Conservation (phyloP, 2,329 filamentous ascomycete genomes). For the Ascocoryne sarcoides region DNA sequence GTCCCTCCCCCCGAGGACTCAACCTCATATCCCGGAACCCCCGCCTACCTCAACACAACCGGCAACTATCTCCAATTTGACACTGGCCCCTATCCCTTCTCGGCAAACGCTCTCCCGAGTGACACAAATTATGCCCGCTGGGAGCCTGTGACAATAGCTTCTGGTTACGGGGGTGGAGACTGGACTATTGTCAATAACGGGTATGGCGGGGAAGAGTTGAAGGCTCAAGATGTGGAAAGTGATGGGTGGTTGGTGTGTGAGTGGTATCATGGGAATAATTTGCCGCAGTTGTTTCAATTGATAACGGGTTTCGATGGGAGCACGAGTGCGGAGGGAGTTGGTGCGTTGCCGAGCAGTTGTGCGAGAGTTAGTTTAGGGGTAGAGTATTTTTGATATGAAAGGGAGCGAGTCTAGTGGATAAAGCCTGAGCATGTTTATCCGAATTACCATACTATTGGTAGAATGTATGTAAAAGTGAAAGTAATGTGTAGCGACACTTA, state of each 20-base stretch:
- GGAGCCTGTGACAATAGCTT: constrained; percentile 11
- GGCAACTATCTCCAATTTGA: constrained; percentile 20
- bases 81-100: constrained; percentile 11
- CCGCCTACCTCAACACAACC: constrained; percentile 19
- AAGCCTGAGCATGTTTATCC: constrained; percentile 11
- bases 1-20: too few species aligned
- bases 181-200: constrained; percentile 11
- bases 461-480: too few species aligned
- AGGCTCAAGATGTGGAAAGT: constrained; percentile 9
- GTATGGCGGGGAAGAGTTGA: constrained; percentile 9
- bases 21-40: constrained; percentile 5
- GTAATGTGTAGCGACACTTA: too few species aligned
- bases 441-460: too few species aligned
- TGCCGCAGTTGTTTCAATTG: constrained; percentile 20
- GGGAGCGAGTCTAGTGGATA: too few species aligned
- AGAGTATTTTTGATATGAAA: too few species aligned
- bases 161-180: constrained; percentile 10
- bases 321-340: constrained; percentile 1
- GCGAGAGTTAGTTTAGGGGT: constrained; percentile 14
- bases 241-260: constrained; percentile 24
- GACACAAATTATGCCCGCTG: constrained; percentile 16
- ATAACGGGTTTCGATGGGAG: constrained; percentile 16
- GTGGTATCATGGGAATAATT: constrained; percentile 19
- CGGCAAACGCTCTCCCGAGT: constrained; percentile 14
- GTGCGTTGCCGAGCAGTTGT: constrained; percentile 13